Conservation (phyloP, 441 rosid species). For the Arabidopsis lyrata region DNA sequence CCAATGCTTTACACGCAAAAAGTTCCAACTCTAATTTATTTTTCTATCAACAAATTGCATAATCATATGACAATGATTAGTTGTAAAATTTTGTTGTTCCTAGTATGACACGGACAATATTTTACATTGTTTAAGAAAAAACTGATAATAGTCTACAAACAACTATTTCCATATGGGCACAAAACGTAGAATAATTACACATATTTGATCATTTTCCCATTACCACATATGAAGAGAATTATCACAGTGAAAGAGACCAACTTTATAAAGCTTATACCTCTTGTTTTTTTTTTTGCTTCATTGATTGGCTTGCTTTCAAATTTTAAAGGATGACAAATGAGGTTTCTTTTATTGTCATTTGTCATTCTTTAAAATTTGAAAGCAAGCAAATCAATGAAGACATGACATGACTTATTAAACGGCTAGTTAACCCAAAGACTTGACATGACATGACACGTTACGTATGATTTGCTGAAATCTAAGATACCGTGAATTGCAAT, state of each 20-base stretch:
- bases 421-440: not conserved
- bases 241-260: not conserved
- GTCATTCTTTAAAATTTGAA: constrained; percentile 13
- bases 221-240: not conserved
- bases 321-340: constrained; percentile 6
- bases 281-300: not conserved
- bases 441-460: not conserved
- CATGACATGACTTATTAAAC: constrained; percentile 12
- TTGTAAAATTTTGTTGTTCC: not conserved
- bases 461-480: not conserved
- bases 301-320: constrained; percentile 7
- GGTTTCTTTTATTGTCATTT: not conserved
- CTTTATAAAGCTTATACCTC: not conserved
- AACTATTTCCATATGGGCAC: not conserved
- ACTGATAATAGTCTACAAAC: not conserved
- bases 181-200: not conserved
- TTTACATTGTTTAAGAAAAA: not conserved
- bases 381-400: constrained; percentile 12
- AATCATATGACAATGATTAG: not conserved
- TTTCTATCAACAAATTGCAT: not conserved
- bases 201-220: not conserved
- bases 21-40: not conserved
- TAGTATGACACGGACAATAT: not conserved
- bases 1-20: not conserved
- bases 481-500: not conserved